Evolutionary conservation across 1,139 yeast genomes (phyloP).

Genomic region (Arxiozyma heterogenica): DNA sequence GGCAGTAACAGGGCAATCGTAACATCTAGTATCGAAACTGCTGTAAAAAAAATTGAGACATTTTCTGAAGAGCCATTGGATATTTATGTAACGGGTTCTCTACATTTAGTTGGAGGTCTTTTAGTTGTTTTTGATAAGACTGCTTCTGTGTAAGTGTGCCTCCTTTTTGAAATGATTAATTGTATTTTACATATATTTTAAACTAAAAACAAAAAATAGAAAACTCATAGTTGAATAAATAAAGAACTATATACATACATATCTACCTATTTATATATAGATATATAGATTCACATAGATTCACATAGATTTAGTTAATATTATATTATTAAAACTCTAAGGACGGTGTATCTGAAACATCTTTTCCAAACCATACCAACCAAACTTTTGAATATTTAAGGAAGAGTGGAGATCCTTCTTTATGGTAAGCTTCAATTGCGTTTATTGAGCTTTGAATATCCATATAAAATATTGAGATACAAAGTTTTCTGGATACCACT

Average conservation of each 20-base stretch:
- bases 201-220: neutral
- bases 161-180: neutral
- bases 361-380: conserved; percentile 60
- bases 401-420: conserved; percentile 32
- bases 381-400: conserved; percentile 46
- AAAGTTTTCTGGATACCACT: conserved; percentile 53
- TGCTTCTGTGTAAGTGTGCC: conserved; percentile 12
- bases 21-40: conserved; percentile 66
- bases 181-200: neutral
- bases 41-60: conserved; percentile 44
- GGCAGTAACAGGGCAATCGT: conserved; percentile 42
- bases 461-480: conserved; percentile 54
- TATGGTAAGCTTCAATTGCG: conserved; percentile 45
- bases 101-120: conserved; percentile 90
- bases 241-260: too few relatives aligned
- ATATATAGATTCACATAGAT: too few relatives aligned
- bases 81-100: conserved; percentile 88
- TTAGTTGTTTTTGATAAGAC: conserved; percentile 61
- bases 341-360: conserved; percentile 53
- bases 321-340: conserved; percentile 15
- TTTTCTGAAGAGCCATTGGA: conserved; percentile 37
- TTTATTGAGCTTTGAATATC: conserved; percentile 55
- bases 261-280: neutral
- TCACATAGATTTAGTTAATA: neutral
- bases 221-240: neutral